Evolutionary conservation across 73 alveolate species (phyloP).

Genomic region (Paramecium bursaria): DNA sequence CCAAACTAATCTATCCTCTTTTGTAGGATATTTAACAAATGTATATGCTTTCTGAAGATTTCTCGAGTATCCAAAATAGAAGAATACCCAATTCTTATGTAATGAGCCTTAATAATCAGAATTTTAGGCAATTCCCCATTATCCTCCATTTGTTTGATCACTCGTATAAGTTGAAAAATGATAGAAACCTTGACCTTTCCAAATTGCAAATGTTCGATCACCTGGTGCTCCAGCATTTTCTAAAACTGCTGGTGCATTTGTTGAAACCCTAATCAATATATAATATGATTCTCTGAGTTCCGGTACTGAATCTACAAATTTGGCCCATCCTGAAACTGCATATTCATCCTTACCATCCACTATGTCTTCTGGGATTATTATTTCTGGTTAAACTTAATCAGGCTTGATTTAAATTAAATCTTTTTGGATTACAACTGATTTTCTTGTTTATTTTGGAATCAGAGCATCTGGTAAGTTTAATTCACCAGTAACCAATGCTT

Average conservation of each 20-base stretch:
- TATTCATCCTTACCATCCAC: constrained; percentile 30
- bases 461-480: constrained; percentile 34
- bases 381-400: not conserved
- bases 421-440: constrained; percentile 11
- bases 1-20: constrained; percentile 25
- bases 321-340: constrained; percentile 59
- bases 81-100: constrained; percentile 47
- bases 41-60: not conserved
- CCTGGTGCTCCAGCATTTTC: constrained; percentile 31
- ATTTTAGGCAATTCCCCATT: constrained; percentile 8
- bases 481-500: constrained; percentile 4
- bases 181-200: constrained; percentile 28
- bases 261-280: constrained; percentile 21
- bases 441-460: constrained; percentile 18
- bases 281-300: no score
- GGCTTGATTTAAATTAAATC: constrained; percentile 5
- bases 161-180: constrained; percentile 1
- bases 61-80: constrained; percentile 54
- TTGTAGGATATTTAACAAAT: constrained; percentile 21
- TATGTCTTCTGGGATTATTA: not conserved
- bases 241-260: not conserved
- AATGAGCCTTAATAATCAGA: not conserved
- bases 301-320: constrained; percentile 10
- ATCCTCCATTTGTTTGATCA: constrained; percentile 49
- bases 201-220: constrained; percentile 24